Conservation (phyloP, 805 yeast genomes). For the Yamadazyma olivae region DNA sequence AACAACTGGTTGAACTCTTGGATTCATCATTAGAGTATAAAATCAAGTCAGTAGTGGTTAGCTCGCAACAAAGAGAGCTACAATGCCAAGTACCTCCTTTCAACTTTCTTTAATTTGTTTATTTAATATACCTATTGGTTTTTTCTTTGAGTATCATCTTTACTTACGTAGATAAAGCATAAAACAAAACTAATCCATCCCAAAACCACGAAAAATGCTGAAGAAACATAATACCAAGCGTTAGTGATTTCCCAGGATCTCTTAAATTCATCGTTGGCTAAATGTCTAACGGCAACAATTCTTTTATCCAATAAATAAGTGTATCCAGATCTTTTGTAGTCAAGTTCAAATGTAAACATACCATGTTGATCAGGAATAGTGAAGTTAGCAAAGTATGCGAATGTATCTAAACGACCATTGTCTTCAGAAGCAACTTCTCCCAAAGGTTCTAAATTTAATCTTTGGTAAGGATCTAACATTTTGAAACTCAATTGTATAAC, state of each 20-base stretch:
- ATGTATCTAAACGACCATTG: conserved; percentile 41
- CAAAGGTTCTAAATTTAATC: conserved; percentile 57
- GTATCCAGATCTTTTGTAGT: conserved; percentile 76
- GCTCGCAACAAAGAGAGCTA: background rate
- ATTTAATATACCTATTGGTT: conserved; percentile 13
- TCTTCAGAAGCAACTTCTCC: conserved; percentile 32
- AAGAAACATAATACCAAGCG: conserved; percentile 84
- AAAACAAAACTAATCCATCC: conserved; percentile 80
- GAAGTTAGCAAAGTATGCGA: conserved; percentile 52
- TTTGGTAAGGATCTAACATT: conserved; percentile 94
- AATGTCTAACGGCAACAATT: conserved; percentile 83
- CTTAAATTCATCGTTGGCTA: conserved; percentile 92
- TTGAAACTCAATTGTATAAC: conserved; percentile 80
- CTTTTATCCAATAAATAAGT: conserved; percentile 62
- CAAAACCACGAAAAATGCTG: conserved; percentile 63
- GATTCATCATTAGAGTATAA: conserved; percentile 3
- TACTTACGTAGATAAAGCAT: conserved; percentile 50
- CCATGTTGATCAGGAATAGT: conserved; percentile 95
- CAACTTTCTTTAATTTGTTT: conserved; percentile 1
- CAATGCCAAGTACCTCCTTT: conserved; percentile 1
- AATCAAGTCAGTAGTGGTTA: background rate
- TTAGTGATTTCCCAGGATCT: conserved; percentile 92
- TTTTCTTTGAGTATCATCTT: conserved; percentile 25
- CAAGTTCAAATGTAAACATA: conserved; percentile 80
- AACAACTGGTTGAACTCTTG: conserved; percentile 3